Evolutionary conservation across 352 stramenopile species (phyloP).

Genomic region (Phytophthora idaei): DNA sequence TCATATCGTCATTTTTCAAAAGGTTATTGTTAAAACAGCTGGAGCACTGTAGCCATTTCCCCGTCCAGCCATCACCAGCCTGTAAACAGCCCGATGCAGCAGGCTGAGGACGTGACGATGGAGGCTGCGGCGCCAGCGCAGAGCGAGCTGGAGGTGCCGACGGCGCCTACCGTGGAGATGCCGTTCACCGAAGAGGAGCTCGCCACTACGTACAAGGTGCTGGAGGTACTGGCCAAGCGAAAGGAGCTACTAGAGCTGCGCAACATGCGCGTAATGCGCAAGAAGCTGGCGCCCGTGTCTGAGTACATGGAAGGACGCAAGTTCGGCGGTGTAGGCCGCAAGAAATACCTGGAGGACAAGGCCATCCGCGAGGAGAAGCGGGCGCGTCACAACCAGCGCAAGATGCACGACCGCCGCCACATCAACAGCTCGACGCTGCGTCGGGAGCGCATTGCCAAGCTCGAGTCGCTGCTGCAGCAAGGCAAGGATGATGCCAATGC

Average conservation of each 20-base stretch:
- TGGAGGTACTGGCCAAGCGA: conserved; percentile 60
- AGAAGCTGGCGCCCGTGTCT: conserved; percentile 76
- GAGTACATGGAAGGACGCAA: conserved; percentile 87
- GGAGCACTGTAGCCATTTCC: neutral
- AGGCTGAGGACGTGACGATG: conserved; percentile 39
- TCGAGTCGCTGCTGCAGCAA: conserved; percentile 90
- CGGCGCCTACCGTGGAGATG: conserved; percentile 44
- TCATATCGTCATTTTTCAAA: too few species aligned
- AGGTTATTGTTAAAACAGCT: too few species aligned
- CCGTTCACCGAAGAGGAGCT: conserved; percentile 80
- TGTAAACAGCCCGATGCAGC: conserved; percentile 30
- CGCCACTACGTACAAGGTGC: conserved; percentile 62
- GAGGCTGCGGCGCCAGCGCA: conserved; percentile 14
- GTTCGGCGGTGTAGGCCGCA: conserved; percentile 80
- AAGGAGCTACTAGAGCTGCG: conserved; percentile 65
- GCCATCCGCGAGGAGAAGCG: conserved; percentile 86
- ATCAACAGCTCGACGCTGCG: conserved; percentile 92
- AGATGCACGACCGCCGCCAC: conserved; percentile 93
- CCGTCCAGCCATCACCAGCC: conserved; percentile 8
- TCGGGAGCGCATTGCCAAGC: conserved; percentile 90
- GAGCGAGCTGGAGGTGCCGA: conserved; percentile 5
- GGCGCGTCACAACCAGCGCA: conserved; percentile 80
- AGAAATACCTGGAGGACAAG: conserved; percentile 91
- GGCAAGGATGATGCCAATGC: conserved; percentile 54
- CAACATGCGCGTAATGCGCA: conserved; percentile 80